Percentiles rank a stretch among this genome's conserved stretches.
phyloP scores from a whole-genome alignment of 441 rosid genomes.

The Lepidium campestre region DNA sequence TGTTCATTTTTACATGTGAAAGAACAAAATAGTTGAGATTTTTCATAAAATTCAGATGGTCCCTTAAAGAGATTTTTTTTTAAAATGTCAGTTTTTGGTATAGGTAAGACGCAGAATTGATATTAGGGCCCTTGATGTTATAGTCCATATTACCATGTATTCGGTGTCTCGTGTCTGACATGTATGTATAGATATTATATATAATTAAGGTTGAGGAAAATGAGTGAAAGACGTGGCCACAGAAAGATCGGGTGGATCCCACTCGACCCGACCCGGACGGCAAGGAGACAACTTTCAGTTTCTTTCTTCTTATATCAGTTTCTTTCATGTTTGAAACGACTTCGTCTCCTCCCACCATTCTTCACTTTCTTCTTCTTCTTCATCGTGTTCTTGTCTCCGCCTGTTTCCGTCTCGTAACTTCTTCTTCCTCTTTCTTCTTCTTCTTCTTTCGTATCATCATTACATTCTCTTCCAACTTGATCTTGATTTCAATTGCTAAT shows the following conservation, averaged over 20 bases:
- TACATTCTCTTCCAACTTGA: background rate
- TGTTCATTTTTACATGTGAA: constrained; percentile 7
- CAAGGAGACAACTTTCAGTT: constrained; percentile 29
- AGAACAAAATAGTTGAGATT: background rate
- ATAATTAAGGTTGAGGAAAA: too few relatives aligned
- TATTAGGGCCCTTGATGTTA: too few relatives aligned
- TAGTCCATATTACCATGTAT: too few relatives aligned
- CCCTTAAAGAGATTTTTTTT: background rate
- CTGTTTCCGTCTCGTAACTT: background rate
- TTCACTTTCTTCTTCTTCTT: constrained; percentile 3
- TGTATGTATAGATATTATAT: too few relatives aligned
- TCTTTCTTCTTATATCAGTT: background rate
- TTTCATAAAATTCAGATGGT: background rate
- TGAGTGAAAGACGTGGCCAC: too few relatives aligned
- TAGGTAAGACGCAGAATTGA: too few relatives aligned
- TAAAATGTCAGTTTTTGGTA: too few relatives aligned
- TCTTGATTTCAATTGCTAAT: background rate
- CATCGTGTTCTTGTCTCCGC: constrained; percentile 1
- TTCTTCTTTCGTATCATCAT: constrained; percentile 10
- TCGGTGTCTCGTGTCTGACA: too few relatives aligned
- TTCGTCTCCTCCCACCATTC: constrained; percentile 21
- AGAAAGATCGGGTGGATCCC: too few relatives aligned
- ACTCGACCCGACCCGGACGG: constrained; percentile 28
- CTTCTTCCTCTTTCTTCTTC: background rate
- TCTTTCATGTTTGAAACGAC: constrained; percentile 2